Percentiles rank a stretch among this genome's conserved stretches.
Evolutionary conservation across 768 basidiomycete genomes (phyloP).

Genomic region (Kwoniella bestiolae): DNA sequence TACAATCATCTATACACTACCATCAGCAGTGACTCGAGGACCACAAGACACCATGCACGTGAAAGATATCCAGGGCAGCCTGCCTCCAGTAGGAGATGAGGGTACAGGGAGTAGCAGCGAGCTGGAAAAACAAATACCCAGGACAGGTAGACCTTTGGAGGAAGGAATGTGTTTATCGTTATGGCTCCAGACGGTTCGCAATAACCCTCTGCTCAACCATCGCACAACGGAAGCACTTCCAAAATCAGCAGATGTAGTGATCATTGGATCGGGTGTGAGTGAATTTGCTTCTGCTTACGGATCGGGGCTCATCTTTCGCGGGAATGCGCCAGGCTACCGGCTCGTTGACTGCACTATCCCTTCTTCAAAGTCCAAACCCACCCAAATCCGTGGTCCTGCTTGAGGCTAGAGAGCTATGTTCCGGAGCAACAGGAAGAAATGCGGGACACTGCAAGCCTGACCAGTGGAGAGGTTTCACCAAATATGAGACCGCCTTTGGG

Average conservation of each 20-base stretch:
- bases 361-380: constrained; percentile 31
- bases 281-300: not conserved
- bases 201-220: constrained; percentile 37
- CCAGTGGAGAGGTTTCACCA: constrained; percentile 33
- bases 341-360: constrained; percentile 29
- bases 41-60: constrained; percentile 1
- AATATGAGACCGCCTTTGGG: constrained; percentile 30
- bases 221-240: constrained; percentile 32
- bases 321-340: constrained; percentile 19
- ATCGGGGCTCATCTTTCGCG: not conserved
- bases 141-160: constrained; percentile 17
- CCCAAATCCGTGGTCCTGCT: constrained; percentile 65
- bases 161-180: constrained; percentile 27
- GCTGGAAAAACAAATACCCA: not conserved
- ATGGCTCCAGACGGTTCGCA: constrained; percentile 35
- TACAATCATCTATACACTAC: too few relatives aligned
- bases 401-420: constrained; percentile 71
- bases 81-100: constrained; percentile 16
- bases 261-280: constrained; percentile 43
- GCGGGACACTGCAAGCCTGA: constrained; percentile 48
- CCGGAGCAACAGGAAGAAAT: constrained; percentile 68
- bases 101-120: constrained; percentile 1
- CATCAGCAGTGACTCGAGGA: not conserved
- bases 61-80: not conserved
- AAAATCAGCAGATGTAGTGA: constrained; percentile 38